Conservation (phyloP, 2,329 filamentous ascomycete genomes). For the Chaetomium strumarium region DNA sequence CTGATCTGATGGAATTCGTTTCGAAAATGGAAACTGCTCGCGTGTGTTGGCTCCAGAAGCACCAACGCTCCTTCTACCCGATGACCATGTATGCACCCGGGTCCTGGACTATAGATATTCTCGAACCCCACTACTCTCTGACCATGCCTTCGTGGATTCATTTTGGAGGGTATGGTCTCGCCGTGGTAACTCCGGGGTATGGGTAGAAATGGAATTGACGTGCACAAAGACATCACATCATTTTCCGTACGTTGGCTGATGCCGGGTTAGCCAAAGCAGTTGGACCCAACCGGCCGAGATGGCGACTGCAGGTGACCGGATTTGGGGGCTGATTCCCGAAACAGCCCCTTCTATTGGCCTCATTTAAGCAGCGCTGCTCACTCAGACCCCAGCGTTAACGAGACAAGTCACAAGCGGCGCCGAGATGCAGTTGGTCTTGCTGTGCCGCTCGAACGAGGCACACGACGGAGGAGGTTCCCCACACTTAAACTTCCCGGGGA, state of each 20-base stretch:
- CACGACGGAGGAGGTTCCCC: not conserved
- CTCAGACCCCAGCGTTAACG: not conserved
- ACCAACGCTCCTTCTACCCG: too few relatives aligned
- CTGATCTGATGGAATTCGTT: too few relatives aligned
- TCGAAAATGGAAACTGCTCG: constrained; percentile 1
- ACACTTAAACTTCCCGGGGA: not conserved
- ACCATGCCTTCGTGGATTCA: too few relatives aligned
- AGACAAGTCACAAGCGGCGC: not conserved
- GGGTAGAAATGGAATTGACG: too few relatives aligned
- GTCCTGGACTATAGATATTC: too few relatives aligned
- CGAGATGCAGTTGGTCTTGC: not conserved
- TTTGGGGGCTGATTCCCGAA: constrained; percentile 3
- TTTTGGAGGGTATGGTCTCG: too few relatives aligned
- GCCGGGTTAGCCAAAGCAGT: not conserved
- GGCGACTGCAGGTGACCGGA: constrained; percentile 3
- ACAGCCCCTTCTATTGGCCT: constrained; percentile 14
- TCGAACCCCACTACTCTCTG: too few relatives aligned
- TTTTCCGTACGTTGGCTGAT: constrained; percentile 1
- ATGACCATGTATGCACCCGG: too few relatives aligned
- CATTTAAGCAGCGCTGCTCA: constrained; percentile 1
- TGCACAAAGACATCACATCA: not conserved
- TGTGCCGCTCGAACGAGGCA: constrained; percentile 3
- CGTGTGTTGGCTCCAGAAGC: not conserved
- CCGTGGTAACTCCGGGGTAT: too few relatives aligned
- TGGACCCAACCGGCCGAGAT: constrained; percentile 9